Percentiles rank a stretch among this genome's conserved stretches.
These are phyloP conservation scores for Aspergillus brasiliensis DNA, from an alignment of 2,329 filamentous ascomycete genomes.

Conservation along the genomic window DNA sequence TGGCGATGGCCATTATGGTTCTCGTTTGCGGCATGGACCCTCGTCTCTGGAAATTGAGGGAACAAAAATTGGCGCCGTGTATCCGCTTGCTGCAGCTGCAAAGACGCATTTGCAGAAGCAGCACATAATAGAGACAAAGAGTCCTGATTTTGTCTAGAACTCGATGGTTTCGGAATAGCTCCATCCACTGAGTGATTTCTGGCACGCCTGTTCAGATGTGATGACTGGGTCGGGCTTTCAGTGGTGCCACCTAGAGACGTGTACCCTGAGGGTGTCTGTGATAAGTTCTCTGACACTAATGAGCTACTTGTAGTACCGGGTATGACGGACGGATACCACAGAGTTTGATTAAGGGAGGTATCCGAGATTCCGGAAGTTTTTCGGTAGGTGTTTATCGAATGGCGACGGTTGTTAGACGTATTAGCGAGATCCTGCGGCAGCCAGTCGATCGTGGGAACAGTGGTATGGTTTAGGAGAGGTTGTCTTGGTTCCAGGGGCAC, in stretches of 20 bases:
- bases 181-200: slow-evolving; percentile 34
- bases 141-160: slow-evolving; percentile 25
- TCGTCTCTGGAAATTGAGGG: slow-evolving; percentile 21
- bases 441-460: slow-evolving; percentile 41
- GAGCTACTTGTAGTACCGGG: slow-evolving; percentile 19
- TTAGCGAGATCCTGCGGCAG: slow-evolving; percentile 36
- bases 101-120: slow-evolving; percentile 12
- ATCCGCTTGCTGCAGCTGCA: slow-evolving; percentile 15
- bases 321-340: slow-evolving; percentile 32
- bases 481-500: slow-evolving; percentile 28
- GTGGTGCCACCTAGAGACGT: slow-evolving; percentile 21
- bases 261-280: slow-evolving; percentile 23
- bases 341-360: slow-evolving; percentile 19
- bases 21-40: slow-evolving; percentile 20
- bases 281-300: slow-evolving; percentile 19
- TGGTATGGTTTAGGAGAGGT: slow-evolving; percentile 29
- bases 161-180: slow-evolving; percentile 27
- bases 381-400: slow-evolving; percentile 16
- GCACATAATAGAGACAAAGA: slow-evolving; percentile 18
- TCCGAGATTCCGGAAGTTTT: slow-evolving; percentile 18
- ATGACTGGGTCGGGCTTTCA: slow-evolving; percentile 25
- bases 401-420: slow-evolving; percentile 16
- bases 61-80: slow-evolving; percentile 26
- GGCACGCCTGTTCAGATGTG: slow-evolving; percentile 26
- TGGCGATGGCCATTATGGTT: slow-evolving; percentile 10